A percentile compares a stretch with the other conserved stretches of the same genome.
phyloP scores from a whole-genome alignment of 2,329 filamentous ascomycete species.

The Sordariomycetes sp. region DNA sequence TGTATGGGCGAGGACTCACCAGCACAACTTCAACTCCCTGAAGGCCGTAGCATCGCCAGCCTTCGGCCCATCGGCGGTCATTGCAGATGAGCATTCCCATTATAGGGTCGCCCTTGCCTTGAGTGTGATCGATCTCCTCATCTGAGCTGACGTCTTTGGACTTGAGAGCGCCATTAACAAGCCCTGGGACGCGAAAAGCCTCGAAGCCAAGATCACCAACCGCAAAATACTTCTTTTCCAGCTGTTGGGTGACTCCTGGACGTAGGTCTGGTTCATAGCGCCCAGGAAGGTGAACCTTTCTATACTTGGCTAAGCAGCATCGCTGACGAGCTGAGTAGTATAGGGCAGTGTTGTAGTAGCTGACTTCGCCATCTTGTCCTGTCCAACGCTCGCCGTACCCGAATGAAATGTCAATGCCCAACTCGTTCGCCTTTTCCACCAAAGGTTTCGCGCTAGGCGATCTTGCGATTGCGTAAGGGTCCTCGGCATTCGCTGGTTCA shows the following conservation, averaged over 20 bases:
- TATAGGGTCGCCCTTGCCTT: constrained; percentile 35
- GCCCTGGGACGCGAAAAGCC: constrained; percentile 39
- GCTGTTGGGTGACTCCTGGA: constrained; percentile 38
- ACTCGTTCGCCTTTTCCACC: constrained; percentile 35
- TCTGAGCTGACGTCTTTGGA: constrained; percentile 14
- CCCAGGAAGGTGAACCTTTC: constrained; percentile 46
- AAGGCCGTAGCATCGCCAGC: constrained; percentile 40
- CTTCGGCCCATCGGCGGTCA: constrained; percentile 43
- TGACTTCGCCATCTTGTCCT: constrained; percentile 22
- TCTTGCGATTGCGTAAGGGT: constrained; percentile 12
- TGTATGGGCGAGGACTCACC: constrained; percentile 3
- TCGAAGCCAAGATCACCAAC: constrained; percentile 43
- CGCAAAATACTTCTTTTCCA: constrained; percentile 46
- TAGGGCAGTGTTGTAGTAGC: constrained; percentile 34
- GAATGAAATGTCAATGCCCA: constrained; percentile 39
- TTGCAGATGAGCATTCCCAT: constrained; percentile 48
- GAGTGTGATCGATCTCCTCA: background rate
- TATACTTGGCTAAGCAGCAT: constrained; percentile 38
- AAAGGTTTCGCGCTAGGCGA: constrained; percentile 35
- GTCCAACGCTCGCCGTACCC: constrained; percentile 38
- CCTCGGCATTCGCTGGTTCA: constrained; percentile 29
- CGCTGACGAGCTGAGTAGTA: constrained; percentile 36
- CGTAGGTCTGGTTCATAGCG: constrained; percentile 39
- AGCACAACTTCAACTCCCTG: constrained; percentile 23
- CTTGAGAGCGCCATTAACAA: constrained; percentile 22